phyloP scores from a whole-genome alignment of 176 grass and related monocot genomes.

The Carex kokanica region DNA sequence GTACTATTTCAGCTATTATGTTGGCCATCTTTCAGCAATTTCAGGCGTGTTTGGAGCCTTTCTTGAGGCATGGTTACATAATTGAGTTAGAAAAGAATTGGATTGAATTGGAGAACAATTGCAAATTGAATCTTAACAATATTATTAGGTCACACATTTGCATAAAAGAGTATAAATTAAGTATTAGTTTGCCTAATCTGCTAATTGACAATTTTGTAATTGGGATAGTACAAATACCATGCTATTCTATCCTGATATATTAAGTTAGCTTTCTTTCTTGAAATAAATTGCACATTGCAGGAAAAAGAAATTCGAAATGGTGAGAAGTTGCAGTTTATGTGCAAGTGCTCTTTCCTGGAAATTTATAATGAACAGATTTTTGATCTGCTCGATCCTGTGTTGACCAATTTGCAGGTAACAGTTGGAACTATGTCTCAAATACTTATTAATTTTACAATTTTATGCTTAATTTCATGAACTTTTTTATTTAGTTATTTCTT shows the following conservation, averaged over 20 bases:
- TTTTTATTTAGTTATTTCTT: background rate
- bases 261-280: background rate
- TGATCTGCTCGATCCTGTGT: conserved; percentile 79
- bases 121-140: background rate
- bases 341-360: conserved; percentile 96
- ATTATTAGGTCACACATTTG: background rate
- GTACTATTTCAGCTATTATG: background rate
- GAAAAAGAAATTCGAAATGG: conserved; percentile 82
- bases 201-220: background rate
- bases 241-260: background rate
- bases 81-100: background rate
- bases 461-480: background rate
- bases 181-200: background rate
- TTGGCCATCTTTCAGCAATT: conserved; percentile 8
- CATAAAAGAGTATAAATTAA: background rate
- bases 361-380: conserved; percentile 96
- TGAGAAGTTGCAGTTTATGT: conserved; percentile 86
- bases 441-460: background rate
- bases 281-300: conserved; percentile 40
- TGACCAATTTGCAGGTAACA: conserved; percentile 80
- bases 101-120: background rate
- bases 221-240: background rate
- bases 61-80: background rate
- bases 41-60: background rate
- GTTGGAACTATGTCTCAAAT: background rate